phyloP scores from a whole-genome alignment of 306 rosid genomes.

The Calophaca sinica region DNA sequence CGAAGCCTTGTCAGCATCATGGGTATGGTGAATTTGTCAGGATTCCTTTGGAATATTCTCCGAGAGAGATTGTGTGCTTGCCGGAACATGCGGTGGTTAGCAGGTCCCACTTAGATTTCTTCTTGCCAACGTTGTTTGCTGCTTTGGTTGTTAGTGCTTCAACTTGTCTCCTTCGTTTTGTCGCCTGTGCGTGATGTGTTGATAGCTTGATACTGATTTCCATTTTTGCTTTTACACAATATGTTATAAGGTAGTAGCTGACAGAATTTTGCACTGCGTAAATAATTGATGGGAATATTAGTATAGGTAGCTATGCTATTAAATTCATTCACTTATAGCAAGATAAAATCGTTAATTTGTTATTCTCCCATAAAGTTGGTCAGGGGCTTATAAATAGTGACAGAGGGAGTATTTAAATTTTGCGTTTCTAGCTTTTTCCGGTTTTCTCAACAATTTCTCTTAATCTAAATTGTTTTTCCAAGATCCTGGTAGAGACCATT shows the following conservation, averaged over 20 bases:
- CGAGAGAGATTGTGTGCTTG: conserved; percentile 63
- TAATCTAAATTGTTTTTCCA: too few relatives aligned
- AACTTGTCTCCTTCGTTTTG: conserved; percentile 60
- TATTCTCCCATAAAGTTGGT: not conserved
- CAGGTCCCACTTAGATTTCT: conserved; percentile 64
- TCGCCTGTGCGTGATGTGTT: conserved; percentile 36
- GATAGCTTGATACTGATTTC: not conserved
- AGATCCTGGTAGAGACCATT: too few relatives aligned
- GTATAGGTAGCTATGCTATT: too few relatives aligned
- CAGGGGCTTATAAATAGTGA: too few relatives aligned
- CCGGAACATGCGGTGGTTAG: conserved; percentile 59
- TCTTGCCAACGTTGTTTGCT: conserved; percentile 77
- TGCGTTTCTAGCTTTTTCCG: not conserved
- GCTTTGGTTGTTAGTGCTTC: conserved; percentile 68
- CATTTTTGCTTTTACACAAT: not conserved
- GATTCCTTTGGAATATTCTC: conserved; percentile 65
- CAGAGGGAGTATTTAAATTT: not conserved
- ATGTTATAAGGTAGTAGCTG: not conserved
- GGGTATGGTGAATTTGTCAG: conserved; percentile 42
- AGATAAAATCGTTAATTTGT: not conserved
- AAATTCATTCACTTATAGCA: not conserved
- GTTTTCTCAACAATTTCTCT: too few relatives aligned
- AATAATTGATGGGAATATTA: not conserved
- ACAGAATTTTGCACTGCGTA: not conserved
- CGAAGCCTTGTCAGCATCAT: conserved; percentile 43